Evolutionary conservation across 306 rosid species (phyloP), one percentile per base, ranked within the genome.

Genomic region (Neltuma alba): DNA sequence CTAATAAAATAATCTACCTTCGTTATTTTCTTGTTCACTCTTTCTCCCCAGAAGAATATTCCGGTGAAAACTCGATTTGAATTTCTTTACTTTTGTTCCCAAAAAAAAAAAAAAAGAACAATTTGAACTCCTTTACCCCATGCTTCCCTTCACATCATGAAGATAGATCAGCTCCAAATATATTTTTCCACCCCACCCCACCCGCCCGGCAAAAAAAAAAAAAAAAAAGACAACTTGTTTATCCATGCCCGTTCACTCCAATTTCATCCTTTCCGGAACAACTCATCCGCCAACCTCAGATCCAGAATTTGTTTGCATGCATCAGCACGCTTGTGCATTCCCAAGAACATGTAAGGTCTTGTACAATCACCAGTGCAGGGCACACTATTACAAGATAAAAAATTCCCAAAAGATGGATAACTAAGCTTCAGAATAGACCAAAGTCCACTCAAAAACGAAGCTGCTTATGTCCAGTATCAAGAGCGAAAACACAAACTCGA

Each of bases 401-500:
- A 57, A 58, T 52, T n/a, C 54, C 70, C 69, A 63, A 41, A 82
- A 30, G 40, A 37, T 47, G 1, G 69, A 57, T 55, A 52, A 20
- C 21, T 16, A 36, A 40, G 68, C 31, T 14, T 25, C 37, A 60
- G 62, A 58, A 25, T 36, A 13, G 47, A 57, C 42, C 45, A 23
- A 38, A 76, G 37, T 38, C 37, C 77, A 76, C 40, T 55, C 42
- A 68, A 75, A 40, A 72, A 55, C 38, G 74, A 48, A 30, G 60
- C 64, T 27, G 15, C 34, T 45, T 63, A 7, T 36, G 54, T 50
- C 47, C 41, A 65, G 6, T 8, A 76, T 52, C 42, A 61, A 38
- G 57, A 71, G 67, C 70, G 0, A 34, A 48, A 81, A 10, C 75
- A 8, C 58, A 25, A 82, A 91, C 98, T 71, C 99, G 33, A 12